A percentile compares a stretch with the other conserved stretches of the same genome.
phyloP scores from a whole-genome alignment of 2,329 filamentous ascomycete species.

The Rutstroemia sydowiana region DNA sequence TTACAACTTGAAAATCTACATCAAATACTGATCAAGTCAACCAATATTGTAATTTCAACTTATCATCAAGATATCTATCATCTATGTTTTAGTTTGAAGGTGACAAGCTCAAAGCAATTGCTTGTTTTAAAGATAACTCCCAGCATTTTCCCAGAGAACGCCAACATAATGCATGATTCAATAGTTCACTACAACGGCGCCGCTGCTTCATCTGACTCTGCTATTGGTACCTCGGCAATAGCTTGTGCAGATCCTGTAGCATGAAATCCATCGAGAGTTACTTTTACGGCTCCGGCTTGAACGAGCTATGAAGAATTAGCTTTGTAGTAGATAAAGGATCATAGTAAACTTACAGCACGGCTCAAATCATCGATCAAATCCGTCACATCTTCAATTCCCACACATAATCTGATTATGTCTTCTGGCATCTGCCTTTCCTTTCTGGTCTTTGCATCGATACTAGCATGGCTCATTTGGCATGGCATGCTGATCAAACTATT shows the following conservation, averaged over 20 bases:
- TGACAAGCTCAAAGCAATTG: neutral
- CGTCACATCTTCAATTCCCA: conserved; percentile 88
- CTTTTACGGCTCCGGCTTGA: conserved; percentile 84
- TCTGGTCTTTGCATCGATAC: conserved; percentile 91
- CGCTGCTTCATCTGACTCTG: conserved; percentile 23
- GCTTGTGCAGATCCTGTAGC: conserved; percentile 37
- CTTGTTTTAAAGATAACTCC: conserved; percentile 1
- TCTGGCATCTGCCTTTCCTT: conserved; percentile 88
- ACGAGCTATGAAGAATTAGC: conserved; percentile 55
- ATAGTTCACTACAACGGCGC: conserved; percentile 13
- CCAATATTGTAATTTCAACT: neutral
- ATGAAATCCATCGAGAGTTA: conserved; percentile 76
- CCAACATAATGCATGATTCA: conserved; percentile 15
- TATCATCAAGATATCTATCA: neutral
- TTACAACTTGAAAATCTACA: neutral
- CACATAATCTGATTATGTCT: conserved; percentile 90
- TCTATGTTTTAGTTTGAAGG: neutral
- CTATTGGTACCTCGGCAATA: conserved; percentile 24
- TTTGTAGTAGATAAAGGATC: conserved; percentile 9
- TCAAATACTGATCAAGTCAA: neutral
- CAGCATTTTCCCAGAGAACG: conserved; percentile 3
- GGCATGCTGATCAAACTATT: conserved; percentile 99
- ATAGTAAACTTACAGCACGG: conserved; percentile 63
- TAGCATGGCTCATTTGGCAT: conserved; percentile 98
- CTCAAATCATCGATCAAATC: conserved; percentile 91